These are phyloP conservation scores for Adansonia rubrostipa DNA, from an alignment of 441 rosid genomes.

Conservation along the genomic window DNA sequence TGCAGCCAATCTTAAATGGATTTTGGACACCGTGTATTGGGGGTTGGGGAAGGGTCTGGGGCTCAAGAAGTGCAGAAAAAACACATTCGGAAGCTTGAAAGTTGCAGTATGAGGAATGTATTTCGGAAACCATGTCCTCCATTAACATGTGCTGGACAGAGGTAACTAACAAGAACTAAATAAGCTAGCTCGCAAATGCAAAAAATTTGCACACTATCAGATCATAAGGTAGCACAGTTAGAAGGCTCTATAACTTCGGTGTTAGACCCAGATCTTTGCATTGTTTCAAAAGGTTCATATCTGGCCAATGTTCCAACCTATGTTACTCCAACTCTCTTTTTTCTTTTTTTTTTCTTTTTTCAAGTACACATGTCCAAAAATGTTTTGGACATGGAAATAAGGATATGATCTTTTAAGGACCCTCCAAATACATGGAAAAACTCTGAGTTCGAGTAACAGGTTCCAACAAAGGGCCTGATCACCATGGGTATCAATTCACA, in stretches of 20 bases:
- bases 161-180: background rate
- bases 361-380: no score
- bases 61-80: background rate
- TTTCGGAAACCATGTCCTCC: background rate
- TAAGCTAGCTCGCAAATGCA: background rate
- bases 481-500: background rate
- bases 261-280: background rate
- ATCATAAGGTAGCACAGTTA: background rate
- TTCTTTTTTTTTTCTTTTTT: no score
- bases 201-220: background rate
- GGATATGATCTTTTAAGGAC: no score
- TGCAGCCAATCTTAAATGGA: background rate
- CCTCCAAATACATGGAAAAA: no score
- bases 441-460: no score
- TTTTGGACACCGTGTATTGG: background rate
- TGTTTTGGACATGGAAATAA: no score
- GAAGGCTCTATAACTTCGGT: background rate
- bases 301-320: constrained; percentile 3
- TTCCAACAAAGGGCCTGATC: background rate
- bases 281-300: constrained; percentile 8
- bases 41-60: background rate
- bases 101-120: background rate
- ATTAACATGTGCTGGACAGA: background rate
- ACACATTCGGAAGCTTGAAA: background rate
- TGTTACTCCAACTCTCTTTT: no score